phyloP scores from a whole-genome alignment of 805 yeast species.

The Blastobotrys attinorum region DNA sequence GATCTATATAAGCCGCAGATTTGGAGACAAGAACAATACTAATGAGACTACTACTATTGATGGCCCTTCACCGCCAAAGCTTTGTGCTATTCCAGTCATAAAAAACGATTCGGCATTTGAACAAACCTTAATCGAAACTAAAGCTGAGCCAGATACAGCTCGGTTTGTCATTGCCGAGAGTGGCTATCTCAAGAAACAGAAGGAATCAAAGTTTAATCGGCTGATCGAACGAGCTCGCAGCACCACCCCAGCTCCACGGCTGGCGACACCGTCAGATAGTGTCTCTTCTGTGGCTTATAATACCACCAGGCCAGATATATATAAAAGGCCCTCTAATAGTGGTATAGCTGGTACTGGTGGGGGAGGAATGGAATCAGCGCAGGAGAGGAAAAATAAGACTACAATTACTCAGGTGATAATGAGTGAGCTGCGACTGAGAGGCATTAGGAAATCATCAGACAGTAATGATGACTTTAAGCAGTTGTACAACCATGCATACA shows the following conservation, averaged over 20 bases:
- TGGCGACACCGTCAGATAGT: background rate
- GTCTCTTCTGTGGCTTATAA: background rate
- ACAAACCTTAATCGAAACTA: background rate
- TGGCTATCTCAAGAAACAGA: too few species aligned
- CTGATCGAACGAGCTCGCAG: background rate
- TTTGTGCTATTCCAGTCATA: background rate
- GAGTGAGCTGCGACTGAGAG: slow-evolving; percentile 31
- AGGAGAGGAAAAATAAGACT: slow-evolving; percentile 7
- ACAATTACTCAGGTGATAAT: slow-evolving; percentile 25
- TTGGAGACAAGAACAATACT: background rate
- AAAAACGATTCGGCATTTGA: background rate
- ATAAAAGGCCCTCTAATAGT: too few species aligned
- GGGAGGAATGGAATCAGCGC: background rate
- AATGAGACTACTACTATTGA: background rate
- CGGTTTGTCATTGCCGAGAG: background rate
- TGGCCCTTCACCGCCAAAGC: too few species aligned
- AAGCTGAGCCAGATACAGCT: background rate
- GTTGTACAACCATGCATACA: slow-evolving; percentile 23
- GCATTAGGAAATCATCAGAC: slow-evolving; percentile 16
- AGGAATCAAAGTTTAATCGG: background rate
- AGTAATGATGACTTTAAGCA: slow-evolving; percentile 21
- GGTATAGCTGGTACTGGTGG: too few species aligned
- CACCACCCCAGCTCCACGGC: background rate
- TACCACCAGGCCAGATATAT: background rate
- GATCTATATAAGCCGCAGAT: too few species aligned